These are phyloP conservation scores for Dipteronia sinensis DNA, from an alignment of 345 rosid species.

Conservation along the genomic window DNA sequence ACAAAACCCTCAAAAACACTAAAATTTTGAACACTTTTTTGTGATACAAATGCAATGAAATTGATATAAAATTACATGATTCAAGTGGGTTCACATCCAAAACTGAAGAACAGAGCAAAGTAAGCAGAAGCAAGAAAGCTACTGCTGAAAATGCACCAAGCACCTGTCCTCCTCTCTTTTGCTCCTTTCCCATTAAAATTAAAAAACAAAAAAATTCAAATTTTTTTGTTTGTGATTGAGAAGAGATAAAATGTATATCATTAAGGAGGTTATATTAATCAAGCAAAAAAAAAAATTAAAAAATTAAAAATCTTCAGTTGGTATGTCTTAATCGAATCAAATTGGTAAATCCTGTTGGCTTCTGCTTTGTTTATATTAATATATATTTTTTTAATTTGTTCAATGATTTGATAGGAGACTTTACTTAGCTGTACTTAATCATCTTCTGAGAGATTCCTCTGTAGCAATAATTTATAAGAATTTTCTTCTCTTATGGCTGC, in stretches of 20 bases:
- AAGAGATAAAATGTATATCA: too few relatives aligned
- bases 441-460: neutral
- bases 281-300: neutral
- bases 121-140: conserved; percentile 8
- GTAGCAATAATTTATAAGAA: neutral
- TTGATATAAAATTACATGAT: conserved; percentile 22
- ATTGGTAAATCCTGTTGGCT: neutral
- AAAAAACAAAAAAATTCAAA: neutral
- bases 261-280: neutral
- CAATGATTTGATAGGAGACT: neutral
- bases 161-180: neutral
- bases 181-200: conserved; percentile 21
- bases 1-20: neutral
- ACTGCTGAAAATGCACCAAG: neutral
- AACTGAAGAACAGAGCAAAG: conserved; percentile 16
- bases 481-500: neutral
- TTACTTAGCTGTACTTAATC: neutral
- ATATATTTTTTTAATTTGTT: too few relatives aligned
- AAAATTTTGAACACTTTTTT: neutral
- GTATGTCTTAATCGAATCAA: neutral
- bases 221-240: neutral
- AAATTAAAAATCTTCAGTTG: neutral
- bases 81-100: neutral
- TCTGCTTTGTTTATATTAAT: neutral
- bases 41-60: neutral